Base-by-base conservation (phyloP, 495 filamentous ascomycete genomes). In the Daldinia childiae region DNA sequence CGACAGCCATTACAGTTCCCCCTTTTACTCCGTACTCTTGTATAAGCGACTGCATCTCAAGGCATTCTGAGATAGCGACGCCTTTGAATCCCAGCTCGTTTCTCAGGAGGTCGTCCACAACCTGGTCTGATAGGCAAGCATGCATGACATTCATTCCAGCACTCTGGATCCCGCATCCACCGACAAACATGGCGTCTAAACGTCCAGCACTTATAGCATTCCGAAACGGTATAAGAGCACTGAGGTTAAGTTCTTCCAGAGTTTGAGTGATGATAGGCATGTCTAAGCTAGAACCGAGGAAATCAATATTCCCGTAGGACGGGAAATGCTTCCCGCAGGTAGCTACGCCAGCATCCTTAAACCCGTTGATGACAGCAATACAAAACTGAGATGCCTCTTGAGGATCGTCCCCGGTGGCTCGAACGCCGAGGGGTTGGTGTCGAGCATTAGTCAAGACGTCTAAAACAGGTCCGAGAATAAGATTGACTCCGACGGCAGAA, bases 241-340 rank as follows among this genome's bases (percentile, higher is more conserved):
- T 93, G 32, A 95, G 78, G 62, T 91, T 94, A 36, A 97, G 84
- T 73, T 95, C 92, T 70, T 97, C 93, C 11, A 97, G 79, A 0
- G 93, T 95, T 76, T 97, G 93, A 0, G 93, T 97, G 73, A 97
- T 97, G 54, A 94, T 92, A 24, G 93, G 93, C 17, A 97, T 92
- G 74, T 97, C 93, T 4, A 93, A 78, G 21, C 90, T 91, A 15
- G 92, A 94, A 2, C 93, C 93, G 1, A 95, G 84, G 69, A 97
- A 95, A 76, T 96, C 92, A n/a, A 97, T 82, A 66, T 96, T 96
- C 12, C 93, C 93, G 68, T 96, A 97, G 0, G 92, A 95, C 19
- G 93, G 93, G 68, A 97, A 97, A 79, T 97, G 93, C 77, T 97
- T 97, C 64, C 93, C 93, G 72, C 94, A 93, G 0, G 93, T 95